Percentiles rank a stretch among this genome's conserved stretches.
Evolutionary conservation across 805 yeast species (phyloP).

Genomic region (Crinitomyces ghanaensis): DNA sequence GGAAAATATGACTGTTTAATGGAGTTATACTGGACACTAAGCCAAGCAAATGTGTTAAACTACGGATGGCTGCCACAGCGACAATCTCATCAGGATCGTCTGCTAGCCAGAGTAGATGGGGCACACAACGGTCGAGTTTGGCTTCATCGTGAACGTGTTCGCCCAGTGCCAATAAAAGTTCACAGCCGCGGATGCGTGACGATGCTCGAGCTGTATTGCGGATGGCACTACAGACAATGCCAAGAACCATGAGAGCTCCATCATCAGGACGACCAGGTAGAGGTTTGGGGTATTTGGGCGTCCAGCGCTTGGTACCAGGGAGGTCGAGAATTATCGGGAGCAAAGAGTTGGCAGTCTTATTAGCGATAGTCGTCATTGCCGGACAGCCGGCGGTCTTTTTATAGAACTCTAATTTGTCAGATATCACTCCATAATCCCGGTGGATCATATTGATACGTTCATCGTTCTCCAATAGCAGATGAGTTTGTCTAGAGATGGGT

Average conservation of each 20-base stretch:
- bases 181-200: constrained; percentile 59
- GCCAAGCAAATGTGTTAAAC: constrained; percentile 54
- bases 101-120: constrained; percentile 61
- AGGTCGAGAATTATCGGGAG: constrained; percentile 12
- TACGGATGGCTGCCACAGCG: constrained; percentile 51
- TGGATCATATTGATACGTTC: constrained; percentile 49
- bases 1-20: constrained; percentile 62
- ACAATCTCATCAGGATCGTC: constrained; percentile 60
- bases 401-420: constrained; percentile 15
- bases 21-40: constrained; percentile 58
- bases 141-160: constrained; percentile 72
- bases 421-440: constrained; percentile 42
- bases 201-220: constrained; percentile 50
- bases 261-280: constrained; percentile 26
- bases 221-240: constrained; percentile 46
- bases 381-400: not conserved
- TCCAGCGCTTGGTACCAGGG: constrained; percentile 14
- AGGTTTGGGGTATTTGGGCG: constrained; percentile 10
- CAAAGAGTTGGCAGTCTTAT: not conserved
- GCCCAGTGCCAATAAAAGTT: constrained; percentile 61
- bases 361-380: not conserved
- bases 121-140: constrained; percentile 75
- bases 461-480: constrained; percentile 35
- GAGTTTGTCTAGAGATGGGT: constrained; percentile 8
- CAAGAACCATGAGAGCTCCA: constrained; percentile 46